Evolutionary conservation across 129 eudicot species (phyloP), one percentile per base, ranked within the genome.

Genomic region (Pseudognaphalium luteoalbum): DNA sequence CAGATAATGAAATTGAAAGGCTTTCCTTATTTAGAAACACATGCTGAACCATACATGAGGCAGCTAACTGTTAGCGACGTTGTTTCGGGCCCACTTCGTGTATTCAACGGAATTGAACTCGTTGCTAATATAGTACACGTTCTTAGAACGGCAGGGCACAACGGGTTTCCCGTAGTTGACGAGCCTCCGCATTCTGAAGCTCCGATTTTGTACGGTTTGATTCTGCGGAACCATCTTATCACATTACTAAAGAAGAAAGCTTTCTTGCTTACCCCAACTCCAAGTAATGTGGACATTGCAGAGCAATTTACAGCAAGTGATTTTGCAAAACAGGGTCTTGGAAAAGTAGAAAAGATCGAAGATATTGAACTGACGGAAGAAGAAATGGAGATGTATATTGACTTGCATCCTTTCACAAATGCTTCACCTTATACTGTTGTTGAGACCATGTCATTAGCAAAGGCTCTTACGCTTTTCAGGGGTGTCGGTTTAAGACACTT

Each of bases 41-140:
- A 91, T 20, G 91, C 88, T 29, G 98, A 93, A 80, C 98, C 98
- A 6, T 94, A 88, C 79, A 90, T 94, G 97, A 86, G 93, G 78
- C 98, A 94, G 64, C 73, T 94, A 70, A 85, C 97, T 1, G 98
- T 87, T 44, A 74, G 87, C 21, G 98, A 94, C 70, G 96, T 94
- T 10, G 96, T 87, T 21, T 71, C 97, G 4, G 97, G 97, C 66
- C 97, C 98, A 21, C 97, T 94, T 59, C 85, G 82, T 77, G 76
- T 79, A 52, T 88, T 94, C 37, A 76, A 81, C 34, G 97, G 98
- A 37, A 74, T 91, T 33, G 98, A 94, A 78, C 88, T 87, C 30
- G 97, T 94, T 7, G 84, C 87, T 41, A 94, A 91, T 58, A 78
- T 94, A 21, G 88, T 85, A 1, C 92, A 94, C 54, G 87, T 86